phyloP scores from a whole-genome alignment of 208 protist genomes.

The Pavlovales sp. region DNA sequence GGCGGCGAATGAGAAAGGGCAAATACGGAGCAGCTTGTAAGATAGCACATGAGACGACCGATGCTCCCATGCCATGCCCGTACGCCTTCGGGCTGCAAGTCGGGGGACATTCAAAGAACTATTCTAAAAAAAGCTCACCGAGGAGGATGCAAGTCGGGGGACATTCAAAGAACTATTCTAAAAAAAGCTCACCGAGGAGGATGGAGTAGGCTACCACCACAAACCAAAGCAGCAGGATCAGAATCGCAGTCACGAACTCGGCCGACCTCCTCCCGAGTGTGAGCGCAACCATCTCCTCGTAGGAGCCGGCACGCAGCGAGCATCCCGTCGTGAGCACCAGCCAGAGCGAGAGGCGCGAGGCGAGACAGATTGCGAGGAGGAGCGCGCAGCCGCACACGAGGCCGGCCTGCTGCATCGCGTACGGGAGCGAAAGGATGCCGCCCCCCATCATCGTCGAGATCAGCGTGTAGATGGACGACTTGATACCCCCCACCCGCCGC shows the following conservation, averaged over 20 bases:
- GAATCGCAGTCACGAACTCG: neutral
- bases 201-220: neutral
- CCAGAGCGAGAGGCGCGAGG: neutral
- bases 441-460: neutral
- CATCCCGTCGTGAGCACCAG: neutral
- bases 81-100: too few species aligned
- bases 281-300: neutral
- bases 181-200: too few species aligned
- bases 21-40: too few species aligned
- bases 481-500: neutral
- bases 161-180: too few species aligned
- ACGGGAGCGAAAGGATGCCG: neutral
- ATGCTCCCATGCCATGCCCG: too few species aligned
- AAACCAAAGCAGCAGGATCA: neutral
- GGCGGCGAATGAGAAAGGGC: too few species aligned
- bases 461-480: neutral
- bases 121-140: too few species aligned
- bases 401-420: neutral
- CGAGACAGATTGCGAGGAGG: neutral
- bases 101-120: too few species aligned
- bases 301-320: neutral
- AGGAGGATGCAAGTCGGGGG: too few species aligned
- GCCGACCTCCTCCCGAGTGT: neutral
- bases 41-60: too few species aligned
- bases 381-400: neutral